Evolutionary conservation across 345 rosid species (phyloP).

Genomic region (Eucalyptus viminalis): DNA sequence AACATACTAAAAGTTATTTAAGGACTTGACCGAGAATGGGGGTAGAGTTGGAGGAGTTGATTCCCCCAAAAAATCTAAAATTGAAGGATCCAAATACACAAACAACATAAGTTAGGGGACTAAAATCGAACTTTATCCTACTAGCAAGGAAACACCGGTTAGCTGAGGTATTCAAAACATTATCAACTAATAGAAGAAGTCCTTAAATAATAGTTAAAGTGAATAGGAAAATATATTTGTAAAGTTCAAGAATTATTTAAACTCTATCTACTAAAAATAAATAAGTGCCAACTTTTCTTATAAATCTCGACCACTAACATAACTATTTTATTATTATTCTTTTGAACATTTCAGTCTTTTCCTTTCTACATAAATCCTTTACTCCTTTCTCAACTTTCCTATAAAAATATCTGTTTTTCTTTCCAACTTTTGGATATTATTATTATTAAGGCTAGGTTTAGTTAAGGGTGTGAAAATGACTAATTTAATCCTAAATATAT

Average conservation of each 20-base stretch:
- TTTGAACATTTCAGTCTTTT: neutral
- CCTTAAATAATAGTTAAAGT: neutral
- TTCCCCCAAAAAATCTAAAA: too few relatives aligned
- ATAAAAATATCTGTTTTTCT: neutral
- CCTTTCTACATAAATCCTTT: neutral
- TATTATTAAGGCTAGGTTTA: too few relatives aligned
- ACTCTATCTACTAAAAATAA: too few relatives aligned
- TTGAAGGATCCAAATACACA: neutral
- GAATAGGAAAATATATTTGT: neutral
- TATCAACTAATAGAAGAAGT: too few relatives aligned
- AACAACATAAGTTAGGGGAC: neutral
- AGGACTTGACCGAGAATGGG: neutral
- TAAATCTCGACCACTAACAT: neutral
- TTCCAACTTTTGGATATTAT: neutral
- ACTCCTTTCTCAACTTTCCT: neutral
- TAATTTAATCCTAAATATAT: too few relatives aligned
- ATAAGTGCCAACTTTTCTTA: neutral
- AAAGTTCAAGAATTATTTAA: neutral
- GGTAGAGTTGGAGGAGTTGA: neutral
- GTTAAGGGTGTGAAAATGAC: too few relatives aligned
- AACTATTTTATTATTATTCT: neutral
- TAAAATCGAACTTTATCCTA: neutral
- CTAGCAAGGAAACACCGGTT: too few relatives aligned
- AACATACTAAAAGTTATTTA: too few relatives aligned
- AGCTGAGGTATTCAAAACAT: rapidly evolving